Base-by-base conservation (phyloP, 1,139 yeast genomes). In the Yamadazyma atmosphaerica region DNA sequence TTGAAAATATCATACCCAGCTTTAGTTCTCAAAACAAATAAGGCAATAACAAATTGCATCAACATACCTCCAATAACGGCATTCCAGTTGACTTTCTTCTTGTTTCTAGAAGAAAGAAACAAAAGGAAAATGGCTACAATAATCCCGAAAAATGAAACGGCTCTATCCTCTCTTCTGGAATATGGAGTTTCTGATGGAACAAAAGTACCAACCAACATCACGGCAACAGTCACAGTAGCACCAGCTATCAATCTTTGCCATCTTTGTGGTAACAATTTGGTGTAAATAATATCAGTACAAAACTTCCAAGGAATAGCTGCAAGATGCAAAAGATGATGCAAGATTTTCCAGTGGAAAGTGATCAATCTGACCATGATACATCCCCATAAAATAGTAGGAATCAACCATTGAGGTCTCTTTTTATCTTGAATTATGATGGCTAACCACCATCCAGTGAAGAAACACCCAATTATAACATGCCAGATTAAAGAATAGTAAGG, bases 361-460 rank as follows among this genome's bases (percentile, higher is more conserved):
- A 80, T 68, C 42, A 80, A 60, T 33, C 86, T 66, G 14, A 73
- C 65, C 76, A 77, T 74, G 34, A 79, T 60, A 61, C 68, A 63
- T 28, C 74, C 65, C 76, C 79, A 80, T 33, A 80, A 52, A 27
- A 79, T 56, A 4, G 85, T 79, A 24, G 86, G 86, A 51, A 81
- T 78, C 52, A 81, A 72, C 86, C 86, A 81, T 48, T 72, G 53
- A 49, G 59, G 77, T 47, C 85, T 66, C 37, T 73, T 76, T 47
- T 68, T 68, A 4, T 70, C 56, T 54, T 79, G 86, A 40, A 71
- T 74, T 21, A 81, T 41, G 38, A 81, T 77, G 11, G 83, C 73
- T 27, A 80, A 55, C 85, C 85, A 81, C 86, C 86, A 81, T 3
- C 81, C 72, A 4, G 86, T 79, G 66, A 80, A 79, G 47, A 81